Conservation (phyloP, 345 rosid species). For the Durio zibethinus region DNA sequence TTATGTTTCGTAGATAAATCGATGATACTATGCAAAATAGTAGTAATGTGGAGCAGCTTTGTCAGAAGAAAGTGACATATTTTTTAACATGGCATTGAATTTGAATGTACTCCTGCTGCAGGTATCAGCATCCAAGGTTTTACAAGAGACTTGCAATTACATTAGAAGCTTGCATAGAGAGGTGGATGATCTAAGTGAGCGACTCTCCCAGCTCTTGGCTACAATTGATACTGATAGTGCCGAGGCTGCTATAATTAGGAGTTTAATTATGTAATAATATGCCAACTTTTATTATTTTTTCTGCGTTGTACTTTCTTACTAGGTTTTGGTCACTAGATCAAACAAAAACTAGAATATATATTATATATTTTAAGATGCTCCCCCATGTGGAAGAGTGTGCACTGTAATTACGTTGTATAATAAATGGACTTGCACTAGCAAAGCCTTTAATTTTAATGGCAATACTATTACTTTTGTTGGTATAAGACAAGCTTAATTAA, state of each 20-base stretch:
- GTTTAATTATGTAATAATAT: conserved; percentile 56
- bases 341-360: conserved; percentile 9
- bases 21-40: no score
- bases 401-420: conserved; percentile 27
- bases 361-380: conserved; percentile 15
- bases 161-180: conserved; percentile 83
- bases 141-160: conserved; percentile 95
- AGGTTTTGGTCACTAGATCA: conserved; percentile 38
- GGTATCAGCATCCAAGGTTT: conserved; percentile 89
- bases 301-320: not conserved
- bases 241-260: conserved; percentile 91
- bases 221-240: conserved; percentile 84
- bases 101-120: conserved; percentile 10
- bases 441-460: conserved; percentile 17
- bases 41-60: not conserved
- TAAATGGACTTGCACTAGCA: conserved; percentile 46
- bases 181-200: conserved; percentile 84
- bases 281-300: not conserved
- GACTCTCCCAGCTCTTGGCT: conserved; percentile 77
- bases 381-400: conserved; percentile 10
- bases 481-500: not conserved
- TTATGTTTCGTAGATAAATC: no score
- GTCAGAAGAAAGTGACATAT: conserved; percentile 1
- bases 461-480: not conserved
- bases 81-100: not conserved